Conservation (phyloP, 139 green algal genomes). For the Coelastrella sp. region DNA sequence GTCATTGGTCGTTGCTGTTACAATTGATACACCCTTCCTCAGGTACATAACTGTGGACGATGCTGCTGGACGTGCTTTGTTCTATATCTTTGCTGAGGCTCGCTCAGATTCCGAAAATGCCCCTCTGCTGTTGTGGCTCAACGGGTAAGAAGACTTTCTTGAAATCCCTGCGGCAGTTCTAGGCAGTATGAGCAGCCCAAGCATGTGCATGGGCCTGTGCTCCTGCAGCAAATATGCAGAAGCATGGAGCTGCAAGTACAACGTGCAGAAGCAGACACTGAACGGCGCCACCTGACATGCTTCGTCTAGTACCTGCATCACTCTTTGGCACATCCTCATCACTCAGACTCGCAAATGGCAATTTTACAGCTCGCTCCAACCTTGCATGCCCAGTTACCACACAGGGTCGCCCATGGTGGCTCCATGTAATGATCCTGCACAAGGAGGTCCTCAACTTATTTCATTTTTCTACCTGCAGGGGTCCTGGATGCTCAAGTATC, state of each 20-base stretch:
- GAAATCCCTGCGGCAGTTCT: neutral
- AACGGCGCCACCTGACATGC: no score
- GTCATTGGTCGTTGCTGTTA: neutral
- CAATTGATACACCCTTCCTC: neutral
- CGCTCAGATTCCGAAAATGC: slow-evolving; percentile 24
- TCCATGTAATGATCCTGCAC: no score
- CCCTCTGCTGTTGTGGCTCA: slow-evolving; percentile 83
- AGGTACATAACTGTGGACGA: slow-evolving; percentile 89
- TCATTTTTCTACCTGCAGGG: no score
- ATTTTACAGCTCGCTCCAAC: no score
- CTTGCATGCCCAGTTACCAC: no score
- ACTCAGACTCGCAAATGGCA: no score
- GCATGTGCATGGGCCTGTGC: neutral
- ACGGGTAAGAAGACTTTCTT: slow-evolving; percentile 61
- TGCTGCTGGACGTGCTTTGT: slow-evolving; percentile 73
- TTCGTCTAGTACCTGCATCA: no score
- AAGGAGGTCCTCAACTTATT: no score
- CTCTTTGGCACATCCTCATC: no score
- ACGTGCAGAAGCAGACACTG: no score
- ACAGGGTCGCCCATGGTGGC: no score
- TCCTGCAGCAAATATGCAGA: neutral
- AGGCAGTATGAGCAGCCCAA: neutral
- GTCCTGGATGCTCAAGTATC: slow-evolving; percentile 86
- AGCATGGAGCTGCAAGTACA: neutral
- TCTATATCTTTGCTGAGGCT: slow-evolving; percentile 76